phyloP scores from a whole-genome alignment of 139 green algal species.

The Zygnema circumcarinatum region DNA sequence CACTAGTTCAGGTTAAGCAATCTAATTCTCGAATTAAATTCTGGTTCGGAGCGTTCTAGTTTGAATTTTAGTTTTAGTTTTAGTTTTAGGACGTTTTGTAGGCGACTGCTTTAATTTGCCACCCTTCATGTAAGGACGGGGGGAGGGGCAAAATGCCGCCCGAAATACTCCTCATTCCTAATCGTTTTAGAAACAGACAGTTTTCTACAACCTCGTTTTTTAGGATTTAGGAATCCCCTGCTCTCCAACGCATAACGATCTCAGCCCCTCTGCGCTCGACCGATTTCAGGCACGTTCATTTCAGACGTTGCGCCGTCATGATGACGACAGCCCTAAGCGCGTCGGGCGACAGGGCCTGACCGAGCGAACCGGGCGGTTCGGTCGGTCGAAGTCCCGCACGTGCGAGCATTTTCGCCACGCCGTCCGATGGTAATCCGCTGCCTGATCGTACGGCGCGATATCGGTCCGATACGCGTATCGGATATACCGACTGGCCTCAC shows the following conservation, averaged over 20 bases:
- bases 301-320: no score
- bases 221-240: not conserved
- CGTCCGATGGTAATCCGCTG: not conserved
- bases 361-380: not conserved
- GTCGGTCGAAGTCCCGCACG: not conserved
- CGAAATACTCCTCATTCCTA: not conserved
- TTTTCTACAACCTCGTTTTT: not conserved
- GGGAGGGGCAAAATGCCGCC: no score
- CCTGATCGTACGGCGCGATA: not conserved
- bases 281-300: no score
- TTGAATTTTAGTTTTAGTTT: not conserved
- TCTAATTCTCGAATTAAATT: not conserved
- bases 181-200: not conserved
- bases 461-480: no score
- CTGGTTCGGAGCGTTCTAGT: not conserved
- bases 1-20: not conserved
- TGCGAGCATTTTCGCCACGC: not conserved
- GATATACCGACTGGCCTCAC: not conserved
- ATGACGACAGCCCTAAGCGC: not conserved
- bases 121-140: no score
- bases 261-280: no score
- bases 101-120: no score
- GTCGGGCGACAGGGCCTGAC: not conserved
- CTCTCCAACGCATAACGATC: no score
- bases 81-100: no score